phyloP scores from a whole-genome alignment of 176 grass and related monocot genomes.

The Elaeis guineensis region DNA sequence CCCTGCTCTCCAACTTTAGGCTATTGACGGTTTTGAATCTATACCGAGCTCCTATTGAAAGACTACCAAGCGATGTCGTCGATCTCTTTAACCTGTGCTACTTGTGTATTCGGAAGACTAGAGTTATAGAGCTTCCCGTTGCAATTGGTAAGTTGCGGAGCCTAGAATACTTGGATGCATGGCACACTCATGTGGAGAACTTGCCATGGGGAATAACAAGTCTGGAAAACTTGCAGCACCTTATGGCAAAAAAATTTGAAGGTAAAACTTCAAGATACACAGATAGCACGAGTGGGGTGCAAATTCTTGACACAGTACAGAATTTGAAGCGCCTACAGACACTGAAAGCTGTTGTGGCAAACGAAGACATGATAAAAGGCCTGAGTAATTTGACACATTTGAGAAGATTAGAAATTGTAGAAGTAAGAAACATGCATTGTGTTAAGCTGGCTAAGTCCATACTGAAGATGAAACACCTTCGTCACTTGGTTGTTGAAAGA shows the following conservation, averaged over 20 bases:
- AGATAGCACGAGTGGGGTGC: neutral
- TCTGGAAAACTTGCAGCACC: neutral
- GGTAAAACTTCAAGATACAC: neutral
- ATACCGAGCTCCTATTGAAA: slow-evolving; percentile 20
- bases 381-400: neutral
- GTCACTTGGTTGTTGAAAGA: neutral
- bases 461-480: neutral
- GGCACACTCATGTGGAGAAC: neutral
- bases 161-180: slow-evolving; percentile 17
- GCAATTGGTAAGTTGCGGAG: slow-evolving; percentile 28
- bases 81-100: slow-evolving; percentile 33
- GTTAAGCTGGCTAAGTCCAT: neutral
- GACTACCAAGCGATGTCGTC: slow-evolving; percentile 21
- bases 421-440: neutral
- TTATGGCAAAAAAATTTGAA: neutral
- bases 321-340: neutral
- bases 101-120: slow-evolving; percentile 26
- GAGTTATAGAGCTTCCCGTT: slow-evolving; percentile 10
- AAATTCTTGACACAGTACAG: neutral
- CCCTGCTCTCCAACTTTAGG: slow-evolving; percentile 21
- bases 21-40: slow-evolving; percentile 27
- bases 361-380: neutral
- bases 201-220: neutral
- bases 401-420: neutral
- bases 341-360: neutral